Evolutionary conservation across 768 basidiomycete genomes (phyloP).

Genomic region (Boletus eberwhitei): DNA sequence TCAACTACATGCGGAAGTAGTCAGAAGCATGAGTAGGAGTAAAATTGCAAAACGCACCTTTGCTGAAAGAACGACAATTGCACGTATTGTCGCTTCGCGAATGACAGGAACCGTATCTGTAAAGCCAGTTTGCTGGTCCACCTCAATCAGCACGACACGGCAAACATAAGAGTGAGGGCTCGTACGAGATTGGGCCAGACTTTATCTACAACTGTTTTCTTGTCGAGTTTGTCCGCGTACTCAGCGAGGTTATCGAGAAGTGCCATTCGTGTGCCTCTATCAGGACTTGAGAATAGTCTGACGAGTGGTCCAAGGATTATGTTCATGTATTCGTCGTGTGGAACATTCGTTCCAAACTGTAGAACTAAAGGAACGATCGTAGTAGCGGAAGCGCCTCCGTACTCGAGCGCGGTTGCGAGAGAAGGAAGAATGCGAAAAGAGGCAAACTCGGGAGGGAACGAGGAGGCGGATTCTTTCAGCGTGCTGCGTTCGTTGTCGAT

Average conservation of each 20-base stretch:
- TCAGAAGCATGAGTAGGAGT: neutral
- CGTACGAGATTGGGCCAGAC: constrained; percentile 90
- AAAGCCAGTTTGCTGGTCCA: constrained; percentile 85
- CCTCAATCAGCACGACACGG: neutral
- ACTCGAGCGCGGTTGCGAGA: constrained; percentile 72
- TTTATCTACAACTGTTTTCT: constrained; percentile 78
- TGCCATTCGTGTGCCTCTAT: constrained; percentile 93
- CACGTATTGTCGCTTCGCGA: constrained; percentile 90
- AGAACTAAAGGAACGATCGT: constrained; percentile 82
- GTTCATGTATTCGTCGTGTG: constrained; percentile 66
- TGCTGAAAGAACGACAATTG: constrained; percentile 77
- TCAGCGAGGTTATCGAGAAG: constrained; percentile 81
- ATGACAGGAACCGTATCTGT: constrained; percentile 92
- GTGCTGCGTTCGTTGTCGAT: constrained; percentile 41
- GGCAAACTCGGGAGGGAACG: constrained; percentile 84
- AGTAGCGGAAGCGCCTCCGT: constrained; percentile 72
- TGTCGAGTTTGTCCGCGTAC: constrained; percentile 85
- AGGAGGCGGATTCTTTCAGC: constrained; percentile 73
- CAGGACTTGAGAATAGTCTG: constrained; percentile 83
- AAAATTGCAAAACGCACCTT: constrained; percentile 49
- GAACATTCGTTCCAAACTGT: constrained; percentile 68
- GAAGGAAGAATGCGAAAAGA: constrained; percentile 86
- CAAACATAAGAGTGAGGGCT: neutral
- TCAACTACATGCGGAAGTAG: constrained; percentile 50
- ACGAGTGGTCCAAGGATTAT: constrained; percentile 75